A percentile compares a stretch with the other conserved stretches of the same genome.
Evolutionary conservation across 495 filamentous ascomycete species (phyloP).

Genomic region (Melanomma pulvis-pyrius): DNA sequence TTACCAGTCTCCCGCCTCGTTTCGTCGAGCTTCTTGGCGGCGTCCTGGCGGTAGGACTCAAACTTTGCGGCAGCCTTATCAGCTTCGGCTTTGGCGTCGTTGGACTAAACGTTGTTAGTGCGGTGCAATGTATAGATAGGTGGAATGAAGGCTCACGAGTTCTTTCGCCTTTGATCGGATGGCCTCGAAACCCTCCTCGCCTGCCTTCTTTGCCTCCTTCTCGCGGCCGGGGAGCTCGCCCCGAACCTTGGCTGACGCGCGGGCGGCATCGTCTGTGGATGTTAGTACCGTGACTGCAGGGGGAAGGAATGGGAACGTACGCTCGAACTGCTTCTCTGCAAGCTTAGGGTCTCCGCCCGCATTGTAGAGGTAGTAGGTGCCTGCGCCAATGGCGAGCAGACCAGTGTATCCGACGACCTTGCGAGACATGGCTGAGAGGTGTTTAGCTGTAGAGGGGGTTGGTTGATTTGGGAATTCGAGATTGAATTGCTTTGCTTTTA

Average conservation of each 20-base stretch:
- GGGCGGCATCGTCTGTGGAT: conserved; percentile 62
- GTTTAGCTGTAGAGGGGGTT: not conserved
- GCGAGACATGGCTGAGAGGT: conserved; percentile 39
- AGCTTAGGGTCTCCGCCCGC: conserved; percentile 81
- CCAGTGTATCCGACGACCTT: conserved; percentile 45
- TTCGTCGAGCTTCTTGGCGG: conserved; percentile 70
- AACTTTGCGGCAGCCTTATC: conserved; percentile 62
- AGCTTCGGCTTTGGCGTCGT: conserved; percentile 56
- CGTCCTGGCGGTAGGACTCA: conserved; percentile 58
- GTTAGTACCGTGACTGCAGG: conserved; percentile 28
- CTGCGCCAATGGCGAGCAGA: conserved; percentile 63
- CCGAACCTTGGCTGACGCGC: conserved; percentile 66
- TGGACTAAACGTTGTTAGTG: conserved; percentile 56
- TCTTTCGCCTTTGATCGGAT: conserved; percentile 43
- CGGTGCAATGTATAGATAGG: not conserved
- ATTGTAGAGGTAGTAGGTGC: conserved; percentile 89
- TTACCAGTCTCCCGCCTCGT: conserved; percentile 35
- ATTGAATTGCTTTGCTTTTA: conserved; percentile 33
- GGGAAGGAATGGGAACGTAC: conserved; percentile 52
- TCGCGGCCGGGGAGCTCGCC: conserved; percentile 57
- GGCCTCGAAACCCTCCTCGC: conserved; percentile 56
- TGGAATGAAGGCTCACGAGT: conserved; percentile 47
- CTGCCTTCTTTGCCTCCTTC: conserved; percentile 56
- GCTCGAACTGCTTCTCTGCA: conserved; percentile 79
- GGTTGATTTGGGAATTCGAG: not conserved